These are phyloP conservation scores for Nigrospora sphaerica DNA, from an alignment of 2,329 filamentous ascomycete species.

Conservation along the genomic window DNA sequence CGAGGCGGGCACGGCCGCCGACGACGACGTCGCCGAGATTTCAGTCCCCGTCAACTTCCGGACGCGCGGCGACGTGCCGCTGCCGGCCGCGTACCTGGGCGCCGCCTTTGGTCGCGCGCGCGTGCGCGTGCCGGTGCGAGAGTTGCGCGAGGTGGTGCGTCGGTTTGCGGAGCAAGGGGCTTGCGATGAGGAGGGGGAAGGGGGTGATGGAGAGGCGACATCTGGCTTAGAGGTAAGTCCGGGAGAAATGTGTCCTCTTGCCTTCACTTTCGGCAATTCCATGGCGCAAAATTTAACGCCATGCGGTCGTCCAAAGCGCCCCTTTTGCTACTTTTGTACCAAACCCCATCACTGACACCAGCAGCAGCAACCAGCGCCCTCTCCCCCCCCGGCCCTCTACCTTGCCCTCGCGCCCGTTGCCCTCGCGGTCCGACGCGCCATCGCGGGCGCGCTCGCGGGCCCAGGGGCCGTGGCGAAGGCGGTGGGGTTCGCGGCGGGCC, in stretches of 20 bases:
- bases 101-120: conserved; percentile 18
- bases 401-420: conserved; percentile 10
- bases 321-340: too few relatives aligned
- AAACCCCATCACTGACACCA: background rate
- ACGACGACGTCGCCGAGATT: background rate
- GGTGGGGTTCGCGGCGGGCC: conserved; percentile 9
- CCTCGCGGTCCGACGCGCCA: conserved; percentile 10
- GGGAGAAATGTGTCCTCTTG: too few relatives aligned
- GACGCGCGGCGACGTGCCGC: conserved; percentile 8
- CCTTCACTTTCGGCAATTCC: too few relatives aligned
- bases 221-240: too few relatives aligned
- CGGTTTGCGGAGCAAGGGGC: too few relatives aligned
- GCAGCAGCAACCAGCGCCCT: background rate
- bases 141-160: conserved; percentile 1
- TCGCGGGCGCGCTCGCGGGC: background rate
- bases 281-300: too few relatives aligned
- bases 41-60: conserved; percentile 21
- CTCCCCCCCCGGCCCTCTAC: background rate
- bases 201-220: too few relatives aligned
- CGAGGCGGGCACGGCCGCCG: background rate
- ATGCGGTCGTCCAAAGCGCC: too few relatives aligned
- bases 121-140: conserved; percentile 5
- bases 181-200: too few relatives aligned
- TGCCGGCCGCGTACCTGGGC: conserved; percentile 17
- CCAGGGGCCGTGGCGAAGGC: background rate